These are phyloP conservation scores for Torulaspora gathmanii DNA, from an alignment of 805 yeast species.

Conservation along the genomic window DNA sequence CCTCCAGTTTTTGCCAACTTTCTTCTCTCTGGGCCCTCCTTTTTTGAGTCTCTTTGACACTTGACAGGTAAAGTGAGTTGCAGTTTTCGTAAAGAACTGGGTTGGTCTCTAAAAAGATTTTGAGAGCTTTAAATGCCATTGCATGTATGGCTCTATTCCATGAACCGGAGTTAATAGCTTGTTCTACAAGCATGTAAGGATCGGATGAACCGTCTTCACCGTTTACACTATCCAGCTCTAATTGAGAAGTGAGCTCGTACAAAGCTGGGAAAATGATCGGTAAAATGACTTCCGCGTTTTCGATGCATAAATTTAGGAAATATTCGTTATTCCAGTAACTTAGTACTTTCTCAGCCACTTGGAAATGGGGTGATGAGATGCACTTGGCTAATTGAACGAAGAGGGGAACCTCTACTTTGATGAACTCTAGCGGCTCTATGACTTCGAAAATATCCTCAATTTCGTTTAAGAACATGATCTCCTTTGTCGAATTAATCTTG, in stretches of 20 bases:
- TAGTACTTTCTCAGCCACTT: conserved; percentile 91
- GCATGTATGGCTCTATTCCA: conserved; percentile 95
- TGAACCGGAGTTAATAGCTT: conserved; percentile 49
- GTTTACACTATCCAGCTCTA: conserved; percentile 32
- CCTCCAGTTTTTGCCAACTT: conserved; percentile 68
- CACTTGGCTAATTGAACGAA: conserved; percentile 93
- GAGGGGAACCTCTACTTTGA: conserved; percentile 85
- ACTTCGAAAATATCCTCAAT: conserved; percentile 95
- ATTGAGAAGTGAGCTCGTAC: conserved; percentile 67
- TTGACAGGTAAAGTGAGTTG: conserved; percentile 77
- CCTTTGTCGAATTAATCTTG: conserved; percentile 88
- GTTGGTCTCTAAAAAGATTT: conserved; percentile 87
- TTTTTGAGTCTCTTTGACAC: conserved; percentile 65
- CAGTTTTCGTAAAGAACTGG: conserved; percentile 90
- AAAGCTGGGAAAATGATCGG: conserved; percentile 89
- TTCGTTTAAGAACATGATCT: conserved; percentile 92
- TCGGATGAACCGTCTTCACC: conserved; percentile 31
- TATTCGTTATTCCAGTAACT: conserved; percentile 94
- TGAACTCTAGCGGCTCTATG: conserved; percentile 88
- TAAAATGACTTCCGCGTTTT: conserved; percentile 84
- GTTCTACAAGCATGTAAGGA: conserved; percentile 37
- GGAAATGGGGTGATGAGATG: conserved; percentile 92
- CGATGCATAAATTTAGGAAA: conserved; percentile 83
- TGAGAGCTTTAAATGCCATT: conserved; percentile 84
- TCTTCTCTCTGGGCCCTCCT: conserved; percentile 57